phyloP scores from a whole-genome alignment of 2,329 filamentous ascomycete species.

The Neopestalotiopsis rosae region DNA sequence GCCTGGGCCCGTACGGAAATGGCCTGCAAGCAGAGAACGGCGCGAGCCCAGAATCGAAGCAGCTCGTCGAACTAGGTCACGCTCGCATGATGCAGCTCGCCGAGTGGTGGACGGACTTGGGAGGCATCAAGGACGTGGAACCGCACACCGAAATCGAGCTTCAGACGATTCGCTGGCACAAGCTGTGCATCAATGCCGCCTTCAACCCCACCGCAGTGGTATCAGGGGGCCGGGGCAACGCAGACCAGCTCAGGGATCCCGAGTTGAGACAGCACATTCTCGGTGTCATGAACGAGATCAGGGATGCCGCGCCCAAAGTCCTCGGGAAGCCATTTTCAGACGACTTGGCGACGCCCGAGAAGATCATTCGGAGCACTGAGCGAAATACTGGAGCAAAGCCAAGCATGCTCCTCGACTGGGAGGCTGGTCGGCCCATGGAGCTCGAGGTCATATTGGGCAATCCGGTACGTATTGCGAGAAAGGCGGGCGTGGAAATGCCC shows the following conservation, averaged over 20 bases:
- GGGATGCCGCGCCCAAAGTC: slow-evolving; percentile 66
- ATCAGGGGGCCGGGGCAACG: slow-evolving; percentile 67
- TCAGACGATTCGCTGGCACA: slow-evolving; percentile 77
- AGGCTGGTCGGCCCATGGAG: slow-evolving; percentile 69
- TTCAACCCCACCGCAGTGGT: slow-evolving; percentile 77
- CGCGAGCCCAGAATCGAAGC: slow-evolving; percentile 24
- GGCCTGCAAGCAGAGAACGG: slow-evolving; percentile 45
- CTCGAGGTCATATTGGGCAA: slow-evolving; percentile 76
- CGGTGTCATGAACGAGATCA: slow-evolving; percentile 74
- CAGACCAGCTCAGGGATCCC: slow-evolving; percentile 67
- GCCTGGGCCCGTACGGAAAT: slow-evolving; percentile 68
- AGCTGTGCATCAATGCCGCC: slow-evolving; percentile 76
- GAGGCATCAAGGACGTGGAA: slow-evolving; percentile 69
- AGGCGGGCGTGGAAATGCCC: slow-evolving; percentile 68
- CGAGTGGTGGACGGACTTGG: slow-evolving; percentile 58
- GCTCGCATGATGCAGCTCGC: slow-evolving; percentile 55
- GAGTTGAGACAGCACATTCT: slow-evolving; percentile 67
- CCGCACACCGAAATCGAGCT: slow-evolving; percentile 68
- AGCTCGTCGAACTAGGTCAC: slow-evolving; percentile 40
- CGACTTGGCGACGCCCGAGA: slow-evolving; percentile 65
- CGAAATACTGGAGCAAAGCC: slow-evolving; percentile 68
- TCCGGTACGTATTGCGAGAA: slow-evolving; percentile 68
- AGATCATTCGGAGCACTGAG: slow-evolving; percentile 66
- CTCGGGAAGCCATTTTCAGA: slow-evolving; percentile 65
- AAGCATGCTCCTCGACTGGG: slow-evolving; percentile 75